Evolutionary conservation across 2,329 filamentous ascomycete species (phyloP), one percentile per base, ranked within the genome.

Genomic region (Tetracladium maxilliforme): DNA sequence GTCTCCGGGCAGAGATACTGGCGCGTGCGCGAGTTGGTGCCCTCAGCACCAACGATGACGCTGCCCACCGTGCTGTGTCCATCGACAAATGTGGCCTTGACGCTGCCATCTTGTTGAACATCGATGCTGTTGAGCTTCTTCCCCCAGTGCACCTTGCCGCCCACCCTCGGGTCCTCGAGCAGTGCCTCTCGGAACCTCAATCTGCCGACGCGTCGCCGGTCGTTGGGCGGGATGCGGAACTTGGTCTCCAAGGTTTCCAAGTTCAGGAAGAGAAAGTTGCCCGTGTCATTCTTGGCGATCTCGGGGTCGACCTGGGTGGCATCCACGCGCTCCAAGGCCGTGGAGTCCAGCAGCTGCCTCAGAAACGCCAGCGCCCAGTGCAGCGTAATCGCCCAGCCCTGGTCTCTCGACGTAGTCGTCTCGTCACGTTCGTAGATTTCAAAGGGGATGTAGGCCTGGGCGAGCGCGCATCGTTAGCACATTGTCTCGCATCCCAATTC

Each of bases 331-430:
- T 29, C 14, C 14, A 7, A 14, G 9, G 18, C 7, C 7, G 11
- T 34, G 21, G 11, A 30, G 25, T 4, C 37, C 37, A 19, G 45
- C 37, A 3, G 39, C 37, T 16, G 33, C 35, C 11, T 37, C 32
- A 47, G 14, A 34, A 46, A 29, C 39, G 43, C 45, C 30, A 70
- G 47, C 12, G 53, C 60, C 66, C 67, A 73, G 37, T 73, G 64
- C 17, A 73, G 42, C 3, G 67, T 71, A 25, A 74, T 51, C 21
- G 62, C 67, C 69, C 67, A 73, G 23, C 68, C 66, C 20, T 60
- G 56, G 4, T 30, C 50, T 26, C 43, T 54, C 19, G 36, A 36
- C 33, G 33, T 44, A n/a, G n/a, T n/a, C 24, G 48, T 41, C 6
- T 42, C 26, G 26, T 49, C 41, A 24, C 48, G 48, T 36, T 58